Evolutionary conservation across 345 rosid species (phyloP).

Genomic region (Murraya paniculata): DNA sequence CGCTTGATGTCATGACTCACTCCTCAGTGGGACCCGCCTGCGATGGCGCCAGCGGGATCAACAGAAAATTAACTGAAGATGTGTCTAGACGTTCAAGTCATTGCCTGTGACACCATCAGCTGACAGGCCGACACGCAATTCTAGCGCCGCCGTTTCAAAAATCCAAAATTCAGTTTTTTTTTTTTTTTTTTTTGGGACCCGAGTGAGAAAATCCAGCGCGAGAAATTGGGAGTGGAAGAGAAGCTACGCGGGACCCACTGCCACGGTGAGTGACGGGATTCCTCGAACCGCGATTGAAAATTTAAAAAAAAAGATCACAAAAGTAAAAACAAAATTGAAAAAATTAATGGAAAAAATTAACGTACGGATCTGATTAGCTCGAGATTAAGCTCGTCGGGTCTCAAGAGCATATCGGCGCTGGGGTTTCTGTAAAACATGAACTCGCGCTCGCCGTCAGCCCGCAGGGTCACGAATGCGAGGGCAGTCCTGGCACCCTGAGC

Average conservation of each 20-base stretch:
- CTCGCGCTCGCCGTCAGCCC: slow-evolving; percentile 96
- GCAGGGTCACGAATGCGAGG: slow-evolving; percentile 86
- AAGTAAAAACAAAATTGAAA: too few relatives aligned
- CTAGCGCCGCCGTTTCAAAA: background rate
- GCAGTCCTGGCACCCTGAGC: slow-evolving; percentile 94
- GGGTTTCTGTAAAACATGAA: slow-evolving; percentile 97
- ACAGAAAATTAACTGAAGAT: background rate
- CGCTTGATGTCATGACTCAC: background rate
- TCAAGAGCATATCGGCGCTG: slow-evolving; percentile 90
- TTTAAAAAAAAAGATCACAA: background rate
- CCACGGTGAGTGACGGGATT: background rate
- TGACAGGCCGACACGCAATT: background rate
- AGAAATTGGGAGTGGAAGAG: too few relatives aligned
- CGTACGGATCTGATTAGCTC: slow-evolving; percentile 90
- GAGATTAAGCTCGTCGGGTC: slow-evolving; percentile 80
- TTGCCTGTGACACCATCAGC: background rate
- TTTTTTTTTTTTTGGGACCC: background rate
- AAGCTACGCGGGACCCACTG: background rate
- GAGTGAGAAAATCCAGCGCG: background rate
- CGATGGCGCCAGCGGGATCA: background rate
- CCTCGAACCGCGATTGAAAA: background rate
- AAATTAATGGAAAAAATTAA: background rate
- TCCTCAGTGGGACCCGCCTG: background rate
- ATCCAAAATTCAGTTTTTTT: background rate
- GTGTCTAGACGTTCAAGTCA: background rate